Evolutionary conservation across 805 yeast genomes (phyloP).

Genomic region (Nakazawaea ishiwadae): DNA sequence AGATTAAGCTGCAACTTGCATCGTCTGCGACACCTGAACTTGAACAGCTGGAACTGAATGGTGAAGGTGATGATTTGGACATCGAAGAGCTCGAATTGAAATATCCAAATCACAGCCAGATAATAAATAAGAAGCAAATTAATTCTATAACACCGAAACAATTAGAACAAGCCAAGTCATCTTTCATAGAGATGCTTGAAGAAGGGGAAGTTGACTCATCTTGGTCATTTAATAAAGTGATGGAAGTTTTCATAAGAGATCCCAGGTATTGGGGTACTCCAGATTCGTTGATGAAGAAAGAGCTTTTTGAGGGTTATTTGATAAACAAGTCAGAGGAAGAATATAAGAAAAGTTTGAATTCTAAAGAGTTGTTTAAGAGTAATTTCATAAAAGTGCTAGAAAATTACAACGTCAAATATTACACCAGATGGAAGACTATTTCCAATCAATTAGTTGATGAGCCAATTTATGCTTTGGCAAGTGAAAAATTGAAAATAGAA

Average conservation of each 20-base stretch:
- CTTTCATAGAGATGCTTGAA: constrained; percentile 50
- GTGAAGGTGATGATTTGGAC: constrained; percentile 3
- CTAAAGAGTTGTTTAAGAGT: constrained; percentile 49
- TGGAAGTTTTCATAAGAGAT: constrained; percentile 51
- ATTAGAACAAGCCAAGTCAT: constrained; percentile 20
- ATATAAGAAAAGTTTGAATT: constrained; percentile 44
- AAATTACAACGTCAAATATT: constrained; percentile 40
- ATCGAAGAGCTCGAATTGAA: constrained; percentile 11
- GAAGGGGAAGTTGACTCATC: constrained; percentile 59
- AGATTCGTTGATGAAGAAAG: constrained; percentile 57
- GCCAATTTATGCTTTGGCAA: constrained; percentile 57
- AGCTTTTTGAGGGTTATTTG: constrained; percentile 61
- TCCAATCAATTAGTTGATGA: constrained; percentile 55
- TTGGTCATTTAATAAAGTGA: constrained; percentile 70
- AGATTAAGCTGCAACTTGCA: constrained; percentile 22
- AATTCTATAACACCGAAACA: constrained; percentile 6
- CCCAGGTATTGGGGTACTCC: constrained; percentile 64
- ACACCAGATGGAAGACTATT: constrained; percentile 61
- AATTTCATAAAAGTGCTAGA: constrained; percentile 48
- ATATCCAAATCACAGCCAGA: constrained; percentile 6
- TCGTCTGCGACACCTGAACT: constrained; percentile 13
- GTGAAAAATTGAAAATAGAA: constrained; percentile 51
- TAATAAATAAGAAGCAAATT: neutral
- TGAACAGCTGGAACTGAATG: constrained; percentile 14
- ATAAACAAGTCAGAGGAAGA: constrained; percentile 46